These are phyloP conservation scores for Suillus spraguei DNA, from an alignment of 768 basidiomycete species.

Conservation along the genomic window DNA sequence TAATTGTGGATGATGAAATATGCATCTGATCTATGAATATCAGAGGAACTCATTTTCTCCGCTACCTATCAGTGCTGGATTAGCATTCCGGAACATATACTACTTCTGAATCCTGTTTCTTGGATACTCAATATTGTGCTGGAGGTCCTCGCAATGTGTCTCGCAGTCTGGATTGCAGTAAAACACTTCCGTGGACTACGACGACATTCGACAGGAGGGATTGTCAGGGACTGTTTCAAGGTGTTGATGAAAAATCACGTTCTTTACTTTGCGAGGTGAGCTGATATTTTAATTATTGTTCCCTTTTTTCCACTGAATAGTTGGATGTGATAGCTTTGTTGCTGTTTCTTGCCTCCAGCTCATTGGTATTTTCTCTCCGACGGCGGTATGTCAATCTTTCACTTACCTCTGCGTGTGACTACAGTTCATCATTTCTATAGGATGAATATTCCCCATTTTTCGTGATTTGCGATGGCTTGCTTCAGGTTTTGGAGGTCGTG, in stretches of 20 bases:
- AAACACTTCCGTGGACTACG: not conserved
- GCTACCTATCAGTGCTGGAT: not conserved
- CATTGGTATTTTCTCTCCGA: not conserved
- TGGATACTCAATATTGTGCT: not conserved
- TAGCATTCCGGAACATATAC: not conserved
- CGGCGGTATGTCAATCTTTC: not conserved
- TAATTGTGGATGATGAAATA: not conserved
- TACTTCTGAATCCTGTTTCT: not conserved
- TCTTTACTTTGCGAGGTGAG: not conserved
- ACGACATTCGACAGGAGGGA: not conserved
- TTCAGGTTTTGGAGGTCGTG: not conserved
- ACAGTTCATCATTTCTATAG: not conserved
- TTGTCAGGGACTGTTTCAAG: not conserved
- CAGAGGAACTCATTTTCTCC: not conserved
- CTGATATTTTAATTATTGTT: not conserved
- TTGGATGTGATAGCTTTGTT: not conserved
- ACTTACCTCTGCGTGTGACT: too few relatives aligned
- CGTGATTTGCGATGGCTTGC: not conserved
- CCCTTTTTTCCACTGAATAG: not conserved
- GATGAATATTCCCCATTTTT: not conserved
- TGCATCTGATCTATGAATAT: not conserved
- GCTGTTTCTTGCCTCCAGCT: not conserved
- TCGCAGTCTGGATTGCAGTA: not conserved
- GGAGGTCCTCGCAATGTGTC: not conserved
- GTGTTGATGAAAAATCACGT: not conserved